Conservation (phyloP, 306 rosid species). For the Malus asiatica region DNA sequence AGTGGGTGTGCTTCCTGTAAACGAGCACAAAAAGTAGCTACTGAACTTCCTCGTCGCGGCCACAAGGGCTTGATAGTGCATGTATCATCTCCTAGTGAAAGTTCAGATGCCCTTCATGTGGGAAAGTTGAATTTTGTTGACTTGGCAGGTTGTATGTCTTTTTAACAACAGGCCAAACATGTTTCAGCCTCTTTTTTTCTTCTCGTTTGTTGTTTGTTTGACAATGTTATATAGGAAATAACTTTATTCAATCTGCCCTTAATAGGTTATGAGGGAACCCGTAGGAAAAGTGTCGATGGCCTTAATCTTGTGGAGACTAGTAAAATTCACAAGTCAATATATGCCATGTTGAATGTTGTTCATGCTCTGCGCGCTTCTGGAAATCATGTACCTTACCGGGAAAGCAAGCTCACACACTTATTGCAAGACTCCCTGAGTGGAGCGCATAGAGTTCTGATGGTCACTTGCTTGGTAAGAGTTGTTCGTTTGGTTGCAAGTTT, state of each 20-base stretch:
- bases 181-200: neutral
- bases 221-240: neutral
- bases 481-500: neutral
- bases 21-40: constrained; percentile 35
- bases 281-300: constrained; percentile 47
- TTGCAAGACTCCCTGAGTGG: constrained; percentile 79
- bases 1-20: constrained; percentile 41
- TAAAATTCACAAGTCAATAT: constrained; percentile 62
- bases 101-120: constrained; percentile 14
- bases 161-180: neutral
- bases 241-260: constrained; percentile 4
- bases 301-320: constrained; percentile 39
- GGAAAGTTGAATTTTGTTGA: constrained; percentile 83
- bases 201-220: too few species aligned
- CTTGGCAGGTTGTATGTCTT: constrained; percentile 55
- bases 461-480: constrained; percentile 68
- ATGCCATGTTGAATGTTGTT: constrained; percentile 60
- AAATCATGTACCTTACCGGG: constrained; percentile 70
- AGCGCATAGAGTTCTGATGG: constrained; percentile 46
- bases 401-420: constrained; percentile 82
- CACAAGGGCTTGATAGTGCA: constrained; percentile 71
- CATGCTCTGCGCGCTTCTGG: constrained; percentile 53
- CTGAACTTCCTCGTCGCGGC: constrained; percentile 39
- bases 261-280: constrained; percentile 73
- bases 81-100: constrained; percentile 32